A percentile compares a stretch with the other conserved stretches of the same genome.
Evolutionary conservation across 2,329 filamentous ascomycete genomes (phyloP).

Genomic region (Aspergillus nomiae): DNA sequence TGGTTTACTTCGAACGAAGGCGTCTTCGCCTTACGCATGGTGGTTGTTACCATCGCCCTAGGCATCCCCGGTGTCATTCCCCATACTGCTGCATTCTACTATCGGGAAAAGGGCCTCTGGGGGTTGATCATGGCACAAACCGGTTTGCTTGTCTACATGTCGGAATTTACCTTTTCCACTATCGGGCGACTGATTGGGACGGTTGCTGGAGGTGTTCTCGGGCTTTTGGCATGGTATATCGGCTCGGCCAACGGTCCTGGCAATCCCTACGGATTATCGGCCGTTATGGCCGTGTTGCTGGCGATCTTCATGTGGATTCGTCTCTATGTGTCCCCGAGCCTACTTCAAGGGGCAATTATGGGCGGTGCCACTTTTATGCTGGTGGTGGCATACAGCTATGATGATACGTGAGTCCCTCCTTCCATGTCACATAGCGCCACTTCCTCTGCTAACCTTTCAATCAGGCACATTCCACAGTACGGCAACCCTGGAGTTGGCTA

Average conservation of each 20-base stretch:
- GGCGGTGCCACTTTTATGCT: slow-evolving; percentile 48
- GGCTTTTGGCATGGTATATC: slow-evolving; percentile 55
- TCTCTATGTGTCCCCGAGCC: slow-evolving; percentile 34
- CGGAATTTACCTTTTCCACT: slow-evolving; percentile 54
- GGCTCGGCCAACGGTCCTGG: slow-evolving; percentile 52
- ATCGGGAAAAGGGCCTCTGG: slow-evolving; percentile 56
- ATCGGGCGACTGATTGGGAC: slow-evolving; percentile 47
- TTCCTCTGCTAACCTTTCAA: neutral
- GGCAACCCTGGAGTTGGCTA: slow-evolving; percentile 53
- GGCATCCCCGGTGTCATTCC: slow-evolving; percentile 48
- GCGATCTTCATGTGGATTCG: slow-evolving; percentile 37
- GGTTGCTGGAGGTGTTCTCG: slow-evolving; percentile 51
- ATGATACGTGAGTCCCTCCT: slow-evolving; percentile 42
- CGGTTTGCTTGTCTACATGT: slow-evolving; percentile 51
- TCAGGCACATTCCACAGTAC: slow-evolving; percentile 45
- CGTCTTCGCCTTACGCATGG: slow-evolving; percentile 52
- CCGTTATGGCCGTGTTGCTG: slow-evolving; percentile 38
- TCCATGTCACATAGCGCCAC: too few relatives aligned
- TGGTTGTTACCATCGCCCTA: slow-evolving; percentile 50
- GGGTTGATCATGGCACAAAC: slow-evolving; percentile 56
- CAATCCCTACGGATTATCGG: slow-evolving; percentile 54
- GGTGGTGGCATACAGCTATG: slow-evolving; percentile 52
- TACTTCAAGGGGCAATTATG: slow-evolving; percentile 41
- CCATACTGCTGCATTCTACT: slow-evolving; percentile 52
- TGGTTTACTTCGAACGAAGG: slow-evolving; percentile 49